Evolutionary conservation across 345 rosid species (phyloP), one percentile per base, ranked within the genome.

Genomic region (Diplotaxis tenuifolia): DNA sequence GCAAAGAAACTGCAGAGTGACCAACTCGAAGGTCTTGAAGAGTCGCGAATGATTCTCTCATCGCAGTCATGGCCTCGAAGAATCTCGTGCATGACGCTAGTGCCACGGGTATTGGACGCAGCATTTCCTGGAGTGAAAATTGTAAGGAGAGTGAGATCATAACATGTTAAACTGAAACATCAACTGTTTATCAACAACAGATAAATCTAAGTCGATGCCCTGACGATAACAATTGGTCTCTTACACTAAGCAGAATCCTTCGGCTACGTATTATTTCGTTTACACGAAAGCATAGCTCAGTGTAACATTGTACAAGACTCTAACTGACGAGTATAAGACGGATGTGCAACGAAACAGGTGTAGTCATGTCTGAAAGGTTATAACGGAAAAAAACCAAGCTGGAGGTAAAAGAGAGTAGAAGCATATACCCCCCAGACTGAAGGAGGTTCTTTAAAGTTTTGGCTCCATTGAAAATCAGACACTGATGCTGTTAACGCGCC

Each of bases 1-100:
- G 89, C 63, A 83, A n/a, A n/a, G 93, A 78, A 19, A 85, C 75
- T 64, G 82, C 76, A 56, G 85, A 82, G 77, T 83, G 76, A 52
- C 96, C 97, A 40, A 86, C 97, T 76, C 99, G 81, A 76, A 96
- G 78, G 47, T 87, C 82, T 80, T 90, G 97, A 15, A 96, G 98
- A 4, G 96, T 84, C 25, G 97, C 84, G 19, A 96, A 90, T 38
- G 99, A 96, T 81, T 96, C 99, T 85, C 99, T 89, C 96, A 90
- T 90, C 16, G 98, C 99, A 19, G 98, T 86, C 99, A 92, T 90
- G 50, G 99, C 99, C 76, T 96, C 98, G 34, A 96, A 96, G 82
- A 92, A 92, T 70, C 98, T 80, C 32, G 99, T 90, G 80, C 97
- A 92, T 14, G 99, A 96, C 67, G 99, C 99, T 71, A 96, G 82